Percentiles rank a stretch among this genome's conserved stretches.
These are phyloP conservation scores for Leccinum holopus DNA, from an alignment of 1,284 basidiomycete genomes.

Conservation along the genomic window DNA sequence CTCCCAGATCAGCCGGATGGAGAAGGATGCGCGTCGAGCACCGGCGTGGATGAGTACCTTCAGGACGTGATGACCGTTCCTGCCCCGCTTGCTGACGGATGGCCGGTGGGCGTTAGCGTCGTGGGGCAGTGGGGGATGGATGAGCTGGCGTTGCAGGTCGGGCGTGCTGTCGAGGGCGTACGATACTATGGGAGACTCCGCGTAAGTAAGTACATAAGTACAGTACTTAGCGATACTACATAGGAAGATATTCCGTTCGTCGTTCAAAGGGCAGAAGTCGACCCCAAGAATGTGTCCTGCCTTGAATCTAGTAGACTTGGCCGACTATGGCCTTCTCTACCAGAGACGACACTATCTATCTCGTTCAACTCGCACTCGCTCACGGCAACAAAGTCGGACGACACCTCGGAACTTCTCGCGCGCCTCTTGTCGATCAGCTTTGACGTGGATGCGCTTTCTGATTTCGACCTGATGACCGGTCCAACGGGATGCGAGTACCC, in stretches of 20 bases:
- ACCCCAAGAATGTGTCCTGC: no score
- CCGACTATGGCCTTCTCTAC: no score
- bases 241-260: no score
- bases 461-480: no score
- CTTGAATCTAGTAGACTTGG: no score
- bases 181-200: constrained; percentile 2
- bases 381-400: neutral
- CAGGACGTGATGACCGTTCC: constrained; percentile 95
- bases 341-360: neutral
- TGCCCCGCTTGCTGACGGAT: constrained; percentile 84
- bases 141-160: constrained; percentile 59
- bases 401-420: neutral
- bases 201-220: no score
- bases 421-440: neutral
- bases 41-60: constrained; percentile 60
- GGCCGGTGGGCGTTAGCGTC: constrained; percentile 81
- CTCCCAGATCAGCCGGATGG: constrained; percentile 32
- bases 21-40: constrained; percentile 21
- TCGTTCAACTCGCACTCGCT: neutral
- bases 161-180: constrained; percentile 42
- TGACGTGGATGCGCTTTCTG: neutral
- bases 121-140: constrained; percentile 93
- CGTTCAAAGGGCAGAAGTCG: no score
- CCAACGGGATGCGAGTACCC: neutral
- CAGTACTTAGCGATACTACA: no score